Evolutionary conservation across 2,329 filamentous ascomycete species (phyloP), one percentile per base, ranked within the genome.

Genomic region (Colletotrichum sp.): DNA sequence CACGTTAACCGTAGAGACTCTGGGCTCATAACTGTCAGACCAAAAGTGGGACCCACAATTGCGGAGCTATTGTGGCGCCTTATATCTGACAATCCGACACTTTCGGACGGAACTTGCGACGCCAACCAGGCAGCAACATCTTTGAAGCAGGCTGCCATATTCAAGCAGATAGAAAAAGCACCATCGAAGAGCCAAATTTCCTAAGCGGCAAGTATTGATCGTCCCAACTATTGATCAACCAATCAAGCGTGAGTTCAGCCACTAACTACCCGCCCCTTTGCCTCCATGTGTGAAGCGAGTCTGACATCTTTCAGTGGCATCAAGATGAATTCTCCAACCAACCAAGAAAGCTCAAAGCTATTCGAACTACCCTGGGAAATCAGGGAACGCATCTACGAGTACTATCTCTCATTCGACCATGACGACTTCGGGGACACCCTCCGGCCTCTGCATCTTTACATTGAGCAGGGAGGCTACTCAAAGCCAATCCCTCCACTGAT

Each of bases 401-500:
- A 72, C 51, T 73, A 74, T 12, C 70, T 74, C 18, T 15, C 72
- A 5, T 69, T 74, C 69, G 27, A 65, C 24, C 70, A 59, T 24
- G 51, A 74, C 2, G 64, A 73, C 51, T 69, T 74, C 24, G 65
- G 65, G 24, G 65, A 72, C 64, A 74, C 72, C n/a, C 51, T 72
- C 4, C 58, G 72, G 24, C 72, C 72, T 15, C 54, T 73, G 38
- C 72, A 73, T 59, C 38, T 72, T 27, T 74, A 73, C 61, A 61
- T 74, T 4, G 72, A 74, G 38, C 47, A 72, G 43, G 72, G 58
- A 12, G 65, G 61, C 3, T 73, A 74, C 51, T 47, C 58, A 16
- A 73, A 59, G 8, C 72, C 72, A 8, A 29, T 74, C 9, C 72
- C 72, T 18, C 69, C 76, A 11, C 76, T 79, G 29, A 76, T 81